Conservation (phyloP, 192 early-diverging fungal species). For the Rhizoclosmatium sp. region DNA sequence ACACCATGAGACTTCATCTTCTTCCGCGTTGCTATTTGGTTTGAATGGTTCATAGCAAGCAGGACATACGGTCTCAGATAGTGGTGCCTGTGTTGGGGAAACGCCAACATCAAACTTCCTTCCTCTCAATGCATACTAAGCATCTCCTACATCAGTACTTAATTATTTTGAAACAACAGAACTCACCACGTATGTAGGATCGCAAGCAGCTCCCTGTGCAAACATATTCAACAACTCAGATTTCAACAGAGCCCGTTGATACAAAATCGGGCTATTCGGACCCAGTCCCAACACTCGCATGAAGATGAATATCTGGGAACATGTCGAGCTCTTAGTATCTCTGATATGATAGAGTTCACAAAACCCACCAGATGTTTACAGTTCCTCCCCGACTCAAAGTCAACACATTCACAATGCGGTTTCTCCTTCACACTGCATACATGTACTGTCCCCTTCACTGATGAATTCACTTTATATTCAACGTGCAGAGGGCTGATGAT, state of each 20-base stretch:
- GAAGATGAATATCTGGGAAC: neutral
- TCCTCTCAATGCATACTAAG: too few relatives aligned
- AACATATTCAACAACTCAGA: neutral
- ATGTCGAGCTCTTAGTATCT: too few relatives aligned
- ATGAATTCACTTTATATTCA: slow-evolving; percentile 6
- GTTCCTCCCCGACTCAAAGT: neutral
- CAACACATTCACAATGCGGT: neutral
- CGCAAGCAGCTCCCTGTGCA: neutral
- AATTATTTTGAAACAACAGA: neutral
- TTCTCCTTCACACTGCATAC: neutral
- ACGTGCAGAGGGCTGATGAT: neutral
- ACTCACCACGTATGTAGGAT: neutral
- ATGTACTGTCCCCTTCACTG: neutral
- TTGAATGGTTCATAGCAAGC: too few relatives aligned
- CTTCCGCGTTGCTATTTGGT: neutral
- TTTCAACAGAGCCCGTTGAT: slow-evolving; percentile 4
- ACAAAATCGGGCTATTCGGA: neutral
- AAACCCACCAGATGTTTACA: slow-evolving; percentile 2
- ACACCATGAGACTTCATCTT: neutral
- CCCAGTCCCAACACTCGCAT: neutral
- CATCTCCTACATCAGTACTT: neutral
- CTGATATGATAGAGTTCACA: too few relatives aligned
- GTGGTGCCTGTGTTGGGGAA: too few relatives aligned
- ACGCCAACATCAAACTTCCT: too few relatives aligned
- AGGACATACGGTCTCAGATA: too few relatives aligned